A percentile compares a stretch with the other conserved stretches of the same genome.
Conservation (phyloP, 768 basidiomycete genomes). For the Astraeus odoratus region DNA sequence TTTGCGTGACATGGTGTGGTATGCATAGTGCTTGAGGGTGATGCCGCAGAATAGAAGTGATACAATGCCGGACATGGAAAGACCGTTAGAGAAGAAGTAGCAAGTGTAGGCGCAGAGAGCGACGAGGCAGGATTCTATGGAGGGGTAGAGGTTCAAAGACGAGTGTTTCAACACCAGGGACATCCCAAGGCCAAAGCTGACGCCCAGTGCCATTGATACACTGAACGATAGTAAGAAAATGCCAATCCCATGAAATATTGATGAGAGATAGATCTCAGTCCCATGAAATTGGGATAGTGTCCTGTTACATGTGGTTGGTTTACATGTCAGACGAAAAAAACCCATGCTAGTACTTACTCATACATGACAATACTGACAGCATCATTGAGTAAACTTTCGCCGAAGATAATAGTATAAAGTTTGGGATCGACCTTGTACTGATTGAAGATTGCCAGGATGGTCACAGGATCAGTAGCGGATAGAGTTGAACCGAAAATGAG, state of each 20-base stretch:
- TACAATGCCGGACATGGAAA: slow-evolving; percentile 93
- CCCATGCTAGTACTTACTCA: slow-evolving; percentile 61
- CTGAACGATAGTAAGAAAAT: slow-evolving; percentile 96
- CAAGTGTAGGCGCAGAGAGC: slow-evolving; percentile 92
- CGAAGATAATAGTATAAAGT: slow-evolving; percentile 94
- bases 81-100: slow-evolving; percentile 98
- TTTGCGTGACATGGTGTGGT: slow-evolving; percentile 95
- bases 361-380: slow-evolving; percentile 99
- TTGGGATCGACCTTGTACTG: slow-evolving; percentile 99
- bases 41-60: slow-evolving; percentile 98
- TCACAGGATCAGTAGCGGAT: slow-evolving; percentile 96
- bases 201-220: slow-evolving; percentile 91
- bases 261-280: slow-evolving; percentile 75
- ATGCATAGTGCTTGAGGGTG: slow-evolving; percentile 99
- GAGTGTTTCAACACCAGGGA: slow-evolving; percentile 94
- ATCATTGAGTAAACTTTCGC: slow-evolving; percentile 94
- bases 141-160: slow-evolving; percentile 77
- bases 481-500: slow-evolving; percentile 94
- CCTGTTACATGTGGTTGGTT: slow-evolving; percentile 34
- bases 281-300: slow-evolving; percentile 91
- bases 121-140: slow-evolving; percentile 95
- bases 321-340: not conserved
- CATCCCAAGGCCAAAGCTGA: slow-evolving; percentile 84
- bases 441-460: slow-evolving; percentile 96
- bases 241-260: slow-evolving; percentile 93